These are phyloP conservation scores for Ormosia semicastrata DNA, from an alignment of 306 rosid genomes.

Conservation along the genomic window DNA sequence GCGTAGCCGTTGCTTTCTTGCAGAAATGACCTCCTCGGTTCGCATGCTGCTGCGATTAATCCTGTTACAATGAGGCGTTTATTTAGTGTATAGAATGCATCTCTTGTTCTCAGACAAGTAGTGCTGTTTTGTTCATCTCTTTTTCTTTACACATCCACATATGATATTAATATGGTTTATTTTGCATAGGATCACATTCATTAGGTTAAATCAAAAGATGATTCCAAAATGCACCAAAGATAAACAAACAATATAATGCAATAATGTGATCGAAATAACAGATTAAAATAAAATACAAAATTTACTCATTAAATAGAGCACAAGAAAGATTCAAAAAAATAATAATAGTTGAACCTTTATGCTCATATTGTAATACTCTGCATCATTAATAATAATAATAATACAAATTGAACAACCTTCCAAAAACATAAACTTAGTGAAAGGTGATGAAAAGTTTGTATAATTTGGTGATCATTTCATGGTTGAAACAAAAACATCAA, in stretches of 20 bases:
- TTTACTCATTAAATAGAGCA: neutral
- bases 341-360: neutral
- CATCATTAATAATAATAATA: neutral
- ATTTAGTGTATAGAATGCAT: constrained; percentile 9
- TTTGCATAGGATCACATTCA: neutral
- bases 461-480: neutral
- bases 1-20: constrained; percentile 32
- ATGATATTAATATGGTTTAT: neutral
- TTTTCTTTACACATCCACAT: neutral
- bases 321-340: neutral
- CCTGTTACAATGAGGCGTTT: constrained; percentile 43
- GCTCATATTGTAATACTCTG: neutral
- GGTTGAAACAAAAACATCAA: neutral
- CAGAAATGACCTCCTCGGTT: constrained; percentile 29
- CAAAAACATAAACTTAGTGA: neutral
- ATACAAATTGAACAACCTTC: neutral
- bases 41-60: constrained; percentile 62
- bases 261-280: neutral
- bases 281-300: neutral
- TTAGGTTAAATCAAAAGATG: neutral
- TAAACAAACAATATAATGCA: neutral
- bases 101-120: neutral
- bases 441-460: neutral
- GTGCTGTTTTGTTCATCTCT: neutral
- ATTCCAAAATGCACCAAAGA: neutral